These are phyloP conservation scores for Backusella luteola DNA, from an alignment of 192 early-diverging fungal species.

Conservation along the genomic window DNA sequence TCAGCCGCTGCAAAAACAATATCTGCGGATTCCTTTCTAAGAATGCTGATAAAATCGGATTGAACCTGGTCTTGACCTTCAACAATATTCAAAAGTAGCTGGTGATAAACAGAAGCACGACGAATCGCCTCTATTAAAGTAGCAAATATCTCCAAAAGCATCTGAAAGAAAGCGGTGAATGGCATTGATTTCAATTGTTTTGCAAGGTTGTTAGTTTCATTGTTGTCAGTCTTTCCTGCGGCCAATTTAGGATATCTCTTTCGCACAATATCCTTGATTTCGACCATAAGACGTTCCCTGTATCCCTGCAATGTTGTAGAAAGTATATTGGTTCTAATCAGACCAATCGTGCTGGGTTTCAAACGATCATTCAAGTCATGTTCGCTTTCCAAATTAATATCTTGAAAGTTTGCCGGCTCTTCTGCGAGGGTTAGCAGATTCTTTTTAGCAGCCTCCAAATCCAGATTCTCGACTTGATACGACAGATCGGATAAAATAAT, in stretches of 20 bases:
- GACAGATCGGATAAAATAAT: constrained; percentile 63
- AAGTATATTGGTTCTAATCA: constrained; percentile 74
- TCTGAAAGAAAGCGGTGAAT: constrained; percentile 79
- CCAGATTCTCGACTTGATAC: constrained; percentile 50
- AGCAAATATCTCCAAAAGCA: constrained; percentile 74
- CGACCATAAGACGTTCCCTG: constrained; percentile 71
- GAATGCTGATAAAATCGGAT: not conserved
- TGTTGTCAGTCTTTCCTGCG: constrained; percentile 34
- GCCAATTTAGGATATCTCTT: constrained; percentile 50
- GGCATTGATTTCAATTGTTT: constrained; percentile 75
- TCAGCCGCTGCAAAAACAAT: constrained; percentile 77
- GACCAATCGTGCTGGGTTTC: constrained; percentile 71
- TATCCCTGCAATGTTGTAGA: constrained; percentile 68
- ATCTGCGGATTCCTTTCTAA: constrained; percentile 11
- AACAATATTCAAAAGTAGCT: constrained; percentile 63
- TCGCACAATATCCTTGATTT: constrained; percentile 77
- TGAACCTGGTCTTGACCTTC: constrained; percentile 49
- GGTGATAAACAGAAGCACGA: constrained; percentile 69
- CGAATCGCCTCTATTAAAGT: constrained; percentile 73
- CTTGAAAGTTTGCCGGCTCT: not conserved
- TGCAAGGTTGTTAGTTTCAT: constrained; percentile 45
- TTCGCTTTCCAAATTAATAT: constrained; percentile 16
- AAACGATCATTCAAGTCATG: constrained; percentile 43
- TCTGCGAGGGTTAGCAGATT: not conserved
- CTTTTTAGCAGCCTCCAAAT: constrained; percentile 28